Base-by-base conservation (phyloP, 2,329 filamentous ascomycete genomes). In the Fusarium incarnatum region DNA sequence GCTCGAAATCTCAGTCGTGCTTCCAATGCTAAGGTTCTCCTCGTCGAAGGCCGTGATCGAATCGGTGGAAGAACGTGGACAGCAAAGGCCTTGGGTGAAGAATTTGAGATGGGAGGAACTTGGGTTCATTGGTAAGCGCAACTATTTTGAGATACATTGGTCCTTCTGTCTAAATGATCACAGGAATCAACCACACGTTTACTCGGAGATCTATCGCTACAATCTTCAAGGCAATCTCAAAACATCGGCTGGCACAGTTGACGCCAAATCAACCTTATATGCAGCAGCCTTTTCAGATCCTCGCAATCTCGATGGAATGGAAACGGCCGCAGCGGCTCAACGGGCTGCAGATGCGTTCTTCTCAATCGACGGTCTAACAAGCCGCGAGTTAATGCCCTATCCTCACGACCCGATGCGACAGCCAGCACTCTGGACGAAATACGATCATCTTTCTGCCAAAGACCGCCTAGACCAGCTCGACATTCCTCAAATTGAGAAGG, bases 21-120 rank as follows among this genome's bases (percentile, higher is more conserved):
- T 5, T 10, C 58, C 5, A 44, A n/a, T 2, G 27, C 54, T 0
- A 68, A 48, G 4, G 75, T 80, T 1, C 64, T 82, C 1, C 64
- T 82, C 1, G 45, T 82, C 0, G 80, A 83, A 61, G 81, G 77
- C 4, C 77, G 81, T 0, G 80, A 83, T 58, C 79, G 81, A 2
- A 80, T 83, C 23, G 81, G 81, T 5, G 81, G 81, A 5, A 77
- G 80, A n/a, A 81, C 80, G 34, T 83, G 80, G 81, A 81, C 78
- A 0, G 78, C 79, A 3, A 71, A 75, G 7, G 70, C 72, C 25
- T 6, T 78, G 2, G 79, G 79, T 0, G 76, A 76, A 16, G 75
- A 78, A 0, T 75, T 80, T 34, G 81, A 83, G 47, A 81, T 83
- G 79, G 81, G 81, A 13, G 81, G 81, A 0, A 82, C 81, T 1